phyloP scores from a whole-genome alignment of 805 yeast genomes.

The Metschnikowia continentalis region DNA sequence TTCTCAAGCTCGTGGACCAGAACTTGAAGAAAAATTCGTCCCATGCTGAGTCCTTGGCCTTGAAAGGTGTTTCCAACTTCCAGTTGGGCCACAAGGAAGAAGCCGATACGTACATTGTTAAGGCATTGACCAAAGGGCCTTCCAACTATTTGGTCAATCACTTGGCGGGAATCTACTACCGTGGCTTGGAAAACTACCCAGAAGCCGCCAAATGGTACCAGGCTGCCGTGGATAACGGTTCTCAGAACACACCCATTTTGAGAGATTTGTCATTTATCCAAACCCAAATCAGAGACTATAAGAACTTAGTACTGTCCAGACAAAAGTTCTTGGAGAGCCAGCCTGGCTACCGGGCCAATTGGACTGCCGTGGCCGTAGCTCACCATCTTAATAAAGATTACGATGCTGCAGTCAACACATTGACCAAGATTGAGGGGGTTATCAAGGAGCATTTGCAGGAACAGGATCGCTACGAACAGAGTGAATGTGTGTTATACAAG shows the following conservation, averaged over 20 bases:
- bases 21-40: slow-evolving; percentile 70
- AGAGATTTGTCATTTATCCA: slow-evolving; percentile 80
- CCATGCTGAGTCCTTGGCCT: slow-evolving; percentile 77
- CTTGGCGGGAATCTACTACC: slow-evolving; percentile 77
- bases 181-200: slow-evolving; percentile 61
- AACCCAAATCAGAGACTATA: slow-evolving; percentile 73
- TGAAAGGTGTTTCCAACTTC: slow-evolving; percentile 72
- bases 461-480: slow-evolving; percentile 58
- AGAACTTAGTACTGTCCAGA: slow-evolving; percentile 58
- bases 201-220: slow-evolving; percentile 79
- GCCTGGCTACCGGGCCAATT: slow-evolving; percentile 82
- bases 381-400: slow-evolving; percentile 70
- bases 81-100: slow-evolving; percentile 58
- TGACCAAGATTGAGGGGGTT: slow-evolving; percentile 70
- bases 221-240: slow-evolving; percentile 71
- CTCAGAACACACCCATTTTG: slow-evolving; percentile 71
- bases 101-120: slow-evolving; percentile 55
- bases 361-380: slow-evolving; percentile 87
- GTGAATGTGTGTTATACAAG: slow-evolving; percentile 75
- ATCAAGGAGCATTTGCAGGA: slow-evolving; percentile 65
- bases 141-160: slow-evolving; percentile 74
- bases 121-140: slow-evolving; percentile 57
- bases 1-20: slow-evolving; percentile 70
- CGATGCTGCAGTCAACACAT: slow-evolving; percentile 64
- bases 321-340: slow-evolving; percentile 63